A percentile compares a stretch with the other conserved stretches of the same genome.
Evolutionary conservation across 371 early-diverging fungal genomes (phyloP).

Genomic region (Circinella umbellata): DNA sequence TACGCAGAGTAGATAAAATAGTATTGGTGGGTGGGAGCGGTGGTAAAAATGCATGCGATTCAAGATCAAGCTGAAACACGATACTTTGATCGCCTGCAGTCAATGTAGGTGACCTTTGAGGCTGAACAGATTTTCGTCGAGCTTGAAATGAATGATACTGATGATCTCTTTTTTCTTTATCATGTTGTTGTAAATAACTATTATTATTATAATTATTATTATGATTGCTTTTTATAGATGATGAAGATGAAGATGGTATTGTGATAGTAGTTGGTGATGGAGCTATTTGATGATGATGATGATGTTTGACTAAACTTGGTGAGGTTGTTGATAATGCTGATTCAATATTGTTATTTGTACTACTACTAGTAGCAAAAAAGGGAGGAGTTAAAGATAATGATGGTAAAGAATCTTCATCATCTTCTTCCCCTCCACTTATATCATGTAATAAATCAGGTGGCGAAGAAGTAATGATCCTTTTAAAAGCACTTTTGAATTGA

Average conservation of each 20-base stretch:
- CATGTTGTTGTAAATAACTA: not conserved
- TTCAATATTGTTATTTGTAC: not conserved
- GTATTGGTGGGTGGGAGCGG: slow-evolving; percentile 6
- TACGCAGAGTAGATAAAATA: slow-evolving; percentile 31
- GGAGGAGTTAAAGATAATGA: slow-evolving; percentile 8
- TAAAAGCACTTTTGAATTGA: slow-evolving; percentile 26
- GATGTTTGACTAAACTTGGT: not conserved
- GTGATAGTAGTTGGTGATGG: not conserved
- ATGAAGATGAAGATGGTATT: not conserved
- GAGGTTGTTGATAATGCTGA: not conserved
- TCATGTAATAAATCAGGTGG: slow-evolving; percentile 42
- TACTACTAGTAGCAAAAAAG: not conserved
- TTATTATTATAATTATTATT: too few relatives aligned
- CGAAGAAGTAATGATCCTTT: slow-evolving; percentile 27
- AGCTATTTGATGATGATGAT: not conserved
- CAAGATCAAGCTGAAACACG: slow-evolving; percentile 34
- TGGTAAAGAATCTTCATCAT: slow-evolving; percentile 16
- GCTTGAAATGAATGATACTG: not conserved
- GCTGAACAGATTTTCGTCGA: slow-evolving; percentile 29
- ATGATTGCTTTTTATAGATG: not conserved
- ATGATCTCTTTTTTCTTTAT: not conserved
- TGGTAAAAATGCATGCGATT: slow-evolving; percentile 13
- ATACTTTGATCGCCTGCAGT: slow-evolving; percentile 29
- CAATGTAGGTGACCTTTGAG: slow-evolving; percentile 34
- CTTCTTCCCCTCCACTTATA: slow-evolving; percentile 21